Conservation (phyloP, 2,329 filamentous ascomycete species). For the Aspergillus sp. region DNA sequence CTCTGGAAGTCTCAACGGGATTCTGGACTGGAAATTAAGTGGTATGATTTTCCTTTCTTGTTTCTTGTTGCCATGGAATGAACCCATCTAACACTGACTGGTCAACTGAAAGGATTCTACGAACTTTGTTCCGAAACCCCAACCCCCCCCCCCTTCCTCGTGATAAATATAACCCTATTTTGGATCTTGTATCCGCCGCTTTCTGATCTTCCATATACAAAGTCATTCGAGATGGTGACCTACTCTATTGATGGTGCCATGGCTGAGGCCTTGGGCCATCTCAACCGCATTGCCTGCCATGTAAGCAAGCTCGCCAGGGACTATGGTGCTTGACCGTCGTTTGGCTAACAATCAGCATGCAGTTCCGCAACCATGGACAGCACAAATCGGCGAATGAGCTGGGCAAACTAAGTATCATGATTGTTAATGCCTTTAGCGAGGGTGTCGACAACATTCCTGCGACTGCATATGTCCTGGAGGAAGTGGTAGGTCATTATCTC, state of each 20-base stretch:
- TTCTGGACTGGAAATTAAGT: background rate
- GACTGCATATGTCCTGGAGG: constrained; percentile 12
- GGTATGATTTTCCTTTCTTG: background rate
- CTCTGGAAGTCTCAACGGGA: background rate
- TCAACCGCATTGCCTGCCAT: constrained; percentile 21
- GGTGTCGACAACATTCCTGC: constrained; percentile 18
- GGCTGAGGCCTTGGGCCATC: constrained; percentile 21
- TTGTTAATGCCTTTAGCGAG: constrained; percentile 27
- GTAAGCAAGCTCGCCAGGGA: constrained; percentile 12
- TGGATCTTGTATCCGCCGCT: background rate
- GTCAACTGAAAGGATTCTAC: background rate
- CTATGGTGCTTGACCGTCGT: background rate
- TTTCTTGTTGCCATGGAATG: background rate
- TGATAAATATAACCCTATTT: background rate
- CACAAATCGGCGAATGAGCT: constrained; percentile 29
- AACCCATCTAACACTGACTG: background rate
- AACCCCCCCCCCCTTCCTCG: no score
- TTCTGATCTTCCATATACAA: background rate
- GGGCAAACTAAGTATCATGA: constrained; percentile 26
- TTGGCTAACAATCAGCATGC: background rate
- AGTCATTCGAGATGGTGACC: constrained; percentile 8
- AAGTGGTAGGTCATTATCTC: constrained; percentile 8
- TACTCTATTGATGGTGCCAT: constrained; percentile 22
- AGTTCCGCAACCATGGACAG: constrained; percentile 26
- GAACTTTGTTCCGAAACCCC: background rate